Base-by-base conservation (phyloP, 371 early-diverging fungal species). In the Rhizomucor pusillus region DNA sequence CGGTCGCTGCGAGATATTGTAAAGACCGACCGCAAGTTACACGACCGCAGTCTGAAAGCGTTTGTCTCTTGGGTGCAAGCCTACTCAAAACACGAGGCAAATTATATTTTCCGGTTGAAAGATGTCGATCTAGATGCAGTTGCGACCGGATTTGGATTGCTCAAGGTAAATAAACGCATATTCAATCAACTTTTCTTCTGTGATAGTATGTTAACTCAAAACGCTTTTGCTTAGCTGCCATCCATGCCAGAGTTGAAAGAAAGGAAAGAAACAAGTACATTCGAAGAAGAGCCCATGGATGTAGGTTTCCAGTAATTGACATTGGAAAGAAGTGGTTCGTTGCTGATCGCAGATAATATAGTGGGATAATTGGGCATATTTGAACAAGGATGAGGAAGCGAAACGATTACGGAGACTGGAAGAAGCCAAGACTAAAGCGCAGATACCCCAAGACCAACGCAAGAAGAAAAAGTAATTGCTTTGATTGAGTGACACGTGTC, bases 51-150 rank as follows among this genome's bases (percentile, higher is more conserved):
- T 19, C 79, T 86, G n/a, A 76, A 80, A 60, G 96, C 96, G 0
- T 97, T 95, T 71, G 94, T 94, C 3, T 89, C 91, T 1, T 97
- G 85, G 72, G 84, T 91, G 16, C 84, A 94, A 46, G 73, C 91
- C 13, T 98, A 98, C 62, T 80, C 86, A 2, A 95, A 97, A 56
- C 97, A 97, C 66, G 94, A 95, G 57, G 93, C 94, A 4, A 81
- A 69, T 33, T 94, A 85, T 66, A 98, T 98, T 37, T 98, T 98
- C 68, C 80, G 89, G 18, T 62, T 87, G n/a, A 90, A 90, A 53
- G 86, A 93, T 58, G 60, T 95, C 43, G 90, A 94, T 58, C 54
- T 95, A 3, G 82, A 78, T 20, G 72, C 73, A 19, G 69, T 89
- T 10, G 94, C 92, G 9, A 80, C 79, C 43, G 85, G 86, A 1